These are phyloP conservation scores for Paramyrothecium sp. DNA, from an alignment of 2,329 filamentous ascomycete genomes.

Conservation along the genomic window DNA sequence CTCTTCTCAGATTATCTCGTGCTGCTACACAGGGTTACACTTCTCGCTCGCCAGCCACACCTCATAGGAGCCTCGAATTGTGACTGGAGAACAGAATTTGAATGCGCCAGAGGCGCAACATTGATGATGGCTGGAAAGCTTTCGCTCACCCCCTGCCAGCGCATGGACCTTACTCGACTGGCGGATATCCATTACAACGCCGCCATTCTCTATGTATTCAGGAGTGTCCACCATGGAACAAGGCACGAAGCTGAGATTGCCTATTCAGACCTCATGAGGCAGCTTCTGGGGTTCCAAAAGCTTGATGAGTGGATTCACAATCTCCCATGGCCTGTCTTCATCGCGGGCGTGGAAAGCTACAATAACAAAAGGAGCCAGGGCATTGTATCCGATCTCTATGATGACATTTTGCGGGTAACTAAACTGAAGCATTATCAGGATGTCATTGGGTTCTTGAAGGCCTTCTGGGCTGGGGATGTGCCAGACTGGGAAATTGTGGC, in stretches of 20 bases:
- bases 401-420: too few species aligned
- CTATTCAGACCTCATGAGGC: too few species aligned
- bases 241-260: too few species aligned
- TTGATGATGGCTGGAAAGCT: conserved; percentile 22
- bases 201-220: conserved; percentile 22
- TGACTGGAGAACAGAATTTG: conserved; percentile 19
- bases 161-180: conserved; percentile 23
- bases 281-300: conserved; percentile 18
- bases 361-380: conserved; percentile 1
- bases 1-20: conserved; percentile 8
- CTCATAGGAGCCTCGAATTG: neutral
- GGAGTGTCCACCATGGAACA: conserved; percentile 13
- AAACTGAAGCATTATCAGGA: too few species aligned
- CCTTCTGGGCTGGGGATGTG: conserved; percentile 20
- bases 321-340: conserved; percentile 25
- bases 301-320: conserved; percentile 21
- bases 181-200: conserved; percentile 26
- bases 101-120: conserved; percentile 22
- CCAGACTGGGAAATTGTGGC: conserved; percentile 24
- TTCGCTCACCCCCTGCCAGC: conserved; percentile 11
- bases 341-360: conserved; percentile 24
- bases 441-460: conserved; percentile 5
- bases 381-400: conserved; percentile 1
- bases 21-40: too few species aligned
- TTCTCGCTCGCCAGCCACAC: too few species aligned